Conservation (phyloP, 441 rosid genomes). For the Hura crepitans region DNA sequence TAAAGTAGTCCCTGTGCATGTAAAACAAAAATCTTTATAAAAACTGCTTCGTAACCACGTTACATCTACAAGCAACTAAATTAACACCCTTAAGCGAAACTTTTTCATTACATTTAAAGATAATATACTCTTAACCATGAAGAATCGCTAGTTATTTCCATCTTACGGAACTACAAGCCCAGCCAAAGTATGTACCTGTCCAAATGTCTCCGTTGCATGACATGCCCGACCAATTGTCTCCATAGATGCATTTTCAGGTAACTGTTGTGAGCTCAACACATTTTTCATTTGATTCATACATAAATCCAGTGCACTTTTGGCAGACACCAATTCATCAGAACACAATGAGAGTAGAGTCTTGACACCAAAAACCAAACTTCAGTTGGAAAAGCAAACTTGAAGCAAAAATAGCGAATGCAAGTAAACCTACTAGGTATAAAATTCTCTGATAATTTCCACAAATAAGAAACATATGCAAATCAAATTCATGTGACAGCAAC, state of each 20-base stretch:
- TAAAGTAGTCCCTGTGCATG: slow-evolving; percentile 71
- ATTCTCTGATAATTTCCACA: neutral
- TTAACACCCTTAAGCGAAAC: neutral
- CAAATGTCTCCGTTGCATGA: slow-evolving; percentile 89
- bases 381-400: slow-evolving; percentile 18
- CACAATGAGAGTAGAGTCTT: slow-evolving; percentile 92
- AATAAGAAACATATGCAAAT: slow-evolving; percentile 4
- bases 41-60: slow-evolving; percentile 10
- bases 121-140: slow-evolving; percentile 13
- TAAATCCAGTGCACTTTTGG: slow-evolving; percentile 78
- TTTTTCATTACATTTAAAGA: neutral
- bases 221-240: slow-evolving; percentile 92
- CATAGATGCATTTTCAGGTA: slow-evolving; percentile 87
- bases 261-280: slow-evolving; percentile 69
- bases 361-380: slow-evolving; percentile 30
- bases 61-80: slow-evolving; percentile 2
- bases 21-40: slow-evolving; percentile 22
- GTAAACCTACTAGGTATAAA: neutral
- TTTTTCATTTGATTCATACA: slow-evolving; percentile 83
- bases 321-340: slow-evolving; percentile 82
- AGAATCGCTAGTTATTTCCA: slow-evolving; percentile 9
- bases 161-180: slow-evolving; percentile 8
- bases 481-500: slow-evolving; percentile 1
- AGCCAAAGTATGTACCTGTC: slow-evolving; percentile 54
- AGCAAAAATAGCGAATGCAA: neutral